Base-by-base conservation (phyloP, 2,329 filamentous ascomycete genomes). In the Cercospora brassicicola region DNA sequence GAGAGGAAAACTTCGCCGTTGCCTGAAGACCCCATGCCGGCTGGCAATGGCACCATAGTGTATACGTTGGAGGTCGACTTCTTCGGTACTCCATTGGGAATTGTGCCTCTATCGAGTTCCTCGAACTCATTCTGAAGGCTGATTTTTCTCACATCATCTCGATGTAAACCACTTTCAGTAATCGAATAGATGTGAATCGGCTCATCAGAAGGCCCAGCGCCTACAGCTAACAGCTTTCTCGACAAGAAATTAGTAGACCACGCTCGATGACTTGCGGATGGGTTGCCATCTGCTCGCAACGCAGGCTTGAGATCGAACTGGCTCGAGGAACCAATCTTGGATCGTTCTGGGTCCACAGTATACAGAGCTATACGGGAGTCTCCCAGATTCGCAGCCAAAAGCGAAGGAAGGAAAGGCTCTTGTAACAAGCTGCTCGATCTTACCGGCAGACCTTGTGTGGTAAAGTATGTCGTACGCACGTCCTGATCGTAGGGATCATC, bases 231-330 rank as follows among this genome's bases (percentile, higher is more conserved):
- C 2, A 77, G 80, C 8, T 80, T 78, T 2, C 82, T 72, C 1
- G 83, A 84, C 0, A 90, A 73, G 55, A 89, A 86, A 20, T 81
- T 82, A 30, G 84, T 84, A 45, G 84, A 86, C 85, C 85, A 83
- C 20, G 80, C 74, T 18, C 78, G 77, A 51, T 71, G 64, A 60
- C 61, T 67, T n/a, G 65, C 18, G n/a, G 69, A 59, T 20, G 70
- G 67, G 18, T 70, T 68, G 7, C 69, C 71, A 65, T 73, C 66
- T 55, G 66, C 57, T 18, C 60, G 66, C 9, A 73, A 55, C 4
- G 66, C 59, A 6, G 66, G 62, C 23, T 74, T 67, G 31, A 77
- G 69, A n/a, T 79, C 71, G 11, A 81, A 68, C 28, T 76, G 71
- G 42, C 75, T 80, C 39, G 81, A 79, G 2, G 83, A 79, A 31